A percentile compares a stretch with the other conserved stretches of the same genome.
phyloP scores from a whole-genome alignment of 352 stramenopile species.

The Phytophthora macrochlamydospora region DNA sequence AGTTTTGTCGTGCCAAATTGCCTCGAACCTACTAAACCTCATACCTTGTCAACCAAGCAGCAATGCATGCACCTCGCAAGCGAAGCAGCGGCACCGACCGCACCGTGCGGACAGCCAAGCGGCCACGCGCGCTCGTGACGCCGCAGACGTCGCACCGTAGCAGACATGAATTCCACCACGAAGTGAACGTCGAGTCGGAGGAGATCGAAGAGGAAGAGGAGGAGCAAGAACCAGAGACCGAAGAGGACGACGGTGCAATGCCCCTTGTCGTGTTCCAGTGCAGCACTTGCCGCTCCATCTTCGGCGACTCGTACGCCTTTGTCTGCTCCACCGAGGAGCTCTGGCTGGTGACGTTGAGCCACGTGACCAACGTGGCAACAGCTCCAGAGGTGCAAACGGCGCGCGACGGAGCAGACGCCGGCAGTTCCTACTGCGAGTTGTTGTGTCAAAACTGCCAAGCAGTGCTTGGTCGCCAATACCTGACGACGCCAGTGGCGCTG shows the following conservation, averaged over 20 bases:
- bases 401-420: constrained; percentile 48
- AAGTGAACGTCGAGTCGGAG: constrained; percentile 36
- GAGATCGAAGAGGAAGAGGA: constrained; percentile 44
- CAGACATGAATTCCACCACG: constrained; percentile 9
- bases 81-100: constrained; percentile 26
- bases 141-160: constrained; percentile 15
- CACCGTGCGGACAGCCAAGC: constrained; percentile 38
- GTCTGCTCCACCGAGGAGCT: constrained; percentile 77
- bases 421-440: constrained; percentile 78
- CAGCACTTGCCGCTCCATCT: constrained; percentile 81
- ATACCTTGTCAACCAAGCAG: background rate
- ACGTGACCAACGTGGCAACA: constrained; percentile 67
- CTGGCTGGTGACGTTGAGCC: constrained; percentile 76
- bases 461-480: constrained; percentile 76
- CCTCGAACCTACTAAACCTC: too few relatives aligned
- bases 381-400: constrained; percentile 57
- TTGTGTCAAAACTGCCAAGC: constrained; percentile 84
- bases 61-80: constrained; percentile 46
- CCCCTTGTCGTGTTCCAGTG: constrained; percentile 87
- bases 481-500: constrained; percentile 66
- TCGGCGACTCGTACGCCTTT: constrained; percentile 85
- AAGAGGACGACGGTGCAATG: constrained; percentile 54
- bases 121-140: constrained; percentile 19
- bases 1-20: constrained; percentile 7
- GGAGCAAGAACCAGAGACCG: constrained; percentile 23